Evolutionary conservation across 352 stramenopile genomes (phyloP).

Genomic region (Globisporangium uncinulatum): DNA sequence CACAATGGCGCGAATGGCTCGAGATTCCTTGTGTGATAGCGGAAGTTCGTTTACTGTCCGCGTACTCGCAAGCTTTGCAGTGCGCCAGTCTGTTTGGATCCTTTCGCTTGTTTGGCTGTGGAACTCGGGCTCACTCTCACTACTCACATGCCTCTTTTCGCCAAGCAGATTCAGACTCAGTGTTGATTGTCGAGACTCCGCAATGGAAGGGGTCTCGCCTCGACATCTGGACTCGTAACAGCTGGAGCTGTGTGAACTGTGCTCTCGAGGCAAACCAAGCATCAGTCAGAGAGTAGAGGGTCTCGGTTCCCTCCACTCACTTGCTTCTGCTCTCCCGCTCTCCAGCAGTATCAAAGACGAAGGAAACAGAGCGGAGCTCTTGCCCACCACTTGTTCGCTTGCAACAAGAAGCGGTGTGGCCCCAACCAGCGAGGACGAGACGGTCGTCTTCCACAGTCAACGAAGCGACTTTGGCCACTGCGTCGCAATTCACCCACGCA

Average conservation of each 20-base stretch:
- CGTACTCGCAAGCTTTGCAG: too few species aligned
- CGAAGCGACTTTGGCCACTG: neutral
- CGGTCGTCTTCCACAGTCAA: neutral
- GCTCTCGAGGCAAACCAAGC: neutral
- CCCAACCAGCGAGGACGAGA: slow-evolving; percentile 3
- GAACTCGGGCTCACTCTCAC: too few species aligned
- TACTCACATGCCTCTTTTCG: neutral
- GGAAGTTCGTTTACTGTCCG: too few species aligned
- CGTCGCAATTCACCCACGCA: neutral
- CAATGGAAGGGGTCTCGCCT: too few species aligned
- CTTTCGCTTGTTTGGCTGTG: neutral
- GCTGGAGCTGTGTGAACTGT: neutral
- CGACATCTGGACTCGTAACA: neutral
- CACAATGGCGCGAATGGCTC: too few species aligned
- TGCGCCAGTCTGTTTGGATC: neutral
- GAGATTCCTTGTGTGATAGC: too few species aligned
- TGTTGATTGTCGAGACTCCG: neutral
- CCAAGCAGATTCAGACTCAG: neutral
- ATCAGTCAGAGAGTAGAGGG: neutral
- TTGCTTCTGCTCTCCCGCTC: neutral
- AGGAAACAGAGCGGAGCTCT: neutral
- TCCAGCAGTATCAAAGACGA: slow-evolving; percentile 1
- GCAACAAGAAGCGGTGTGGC: slow-evolving; percentile 2
- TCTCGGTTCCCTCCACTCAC: neutral
- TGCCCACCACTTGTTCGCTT: slow-evolving; percentile 4